phyloP scores from a whole-genome alignment of 495 filamentous ascomycete species.

The Daldinia grandis region DNA sequence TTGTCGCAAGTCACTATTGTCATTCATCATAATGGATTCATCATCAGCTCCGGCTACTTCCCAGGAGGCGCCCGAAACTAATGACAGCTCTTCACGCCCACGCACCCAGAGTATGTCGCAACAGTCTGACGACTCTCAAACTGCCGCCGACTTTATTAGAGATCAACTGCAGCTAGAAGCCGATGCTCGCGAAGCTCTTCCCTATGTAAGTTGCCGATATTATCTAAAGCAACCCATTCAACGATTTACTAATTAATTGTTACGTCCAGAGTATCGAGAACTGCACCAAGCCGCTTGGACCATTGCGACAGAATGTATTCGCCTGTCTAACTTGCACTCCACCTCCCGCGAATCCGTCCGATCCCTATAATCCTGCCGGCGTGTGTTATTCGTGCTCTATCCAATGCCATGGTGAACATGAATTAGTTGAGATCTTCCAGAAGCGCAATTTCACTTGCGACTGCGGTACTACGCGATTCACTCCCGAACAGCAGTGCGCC shows the following conservation, averaged over 20 bases:
- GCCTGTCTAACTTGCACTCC: slow-evolving; percentile 94
- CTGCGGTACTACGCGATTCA: slow-evolving; percentile 87
- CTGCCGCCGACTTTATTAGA: slow-evolving; percentile 91
- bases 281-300: slow-evolving; percentile 87
- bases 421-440: slow-evolving; percentile 92
- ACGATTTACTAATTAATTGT: slow-evolving; percentile 26
- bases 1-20: not conserved
- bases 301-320: slow-evolving; percentile 86
- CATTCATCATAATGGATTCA: slow-evolving; percentile 43
- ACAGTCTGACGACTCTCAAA: slow-evolving; percentile 76
- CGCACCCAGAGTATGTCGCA: slow-evolving; percentile 70
- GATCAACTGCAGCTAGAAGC: slow-evolving; percentile 90
- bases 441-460: slow-evolving; percentile 97
- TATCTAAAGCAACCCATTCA: not conserved
- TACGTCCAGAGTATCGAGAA: slow-evolving; percentile 79
- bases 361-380: slow-evolving; percentile 76
- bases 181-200: slow-evolving; percentile 92
- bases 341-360: slow-evolving; percentile 66
- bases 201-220: slow-evolving; percentile 68
- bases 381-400: slow-evolving; percentile 98
- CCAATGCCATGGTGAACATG: slow-evolving; percentile 94
- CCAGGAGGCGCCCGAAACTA: slow-evolving; percentile 32
- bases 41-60: slow-evolving; percentile 32
- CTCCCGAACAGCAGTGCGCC: slow-evolving; percentile 72
- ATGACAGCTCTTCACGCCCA: slow-evolving; percentile 33